Conservation (phyloP, 192 early-diverging fungal species). For the Coemansia sp. region DNA sequence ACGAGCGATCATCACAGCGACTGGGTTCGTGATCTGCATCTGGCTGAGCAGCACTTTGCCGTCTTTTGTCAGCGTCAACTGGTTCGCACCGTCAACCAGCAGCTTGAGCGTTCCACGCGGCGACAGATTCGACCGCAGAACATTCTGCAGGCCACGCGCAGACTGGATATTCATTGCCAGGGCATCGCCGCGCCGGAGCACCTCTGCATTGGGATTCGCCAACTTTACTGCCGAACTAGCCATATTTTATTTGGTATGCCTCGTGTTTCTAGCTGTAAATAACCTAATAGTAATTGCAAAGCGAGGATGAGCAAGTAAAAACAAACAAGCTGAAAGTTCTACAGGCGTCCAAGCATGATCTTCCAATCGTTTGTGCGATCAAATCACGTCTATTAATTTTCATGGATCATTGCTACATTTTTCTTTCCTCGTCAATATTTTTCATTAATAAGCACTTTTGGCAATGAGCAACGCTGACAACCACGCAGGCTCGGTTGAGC, state of each 20-base stretch:
- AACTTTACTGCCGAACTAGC: conserved; percentile 79
- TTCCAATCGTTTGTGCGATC: not conserved
- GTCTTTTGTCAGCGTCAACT: conserved; percentile 97
- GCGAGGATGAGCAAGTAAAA: not conserved
- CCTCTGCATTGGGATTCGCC: conserved; percentile 98
- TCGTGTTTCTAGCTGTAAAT: not conserved
- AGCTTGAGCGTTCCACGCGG: conserved; percentile 99
- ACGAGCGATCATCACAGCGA: conserved; percentile 98
- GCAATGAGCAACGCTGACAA: conserved; percentile 50
- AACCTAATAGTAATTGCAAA: no score
- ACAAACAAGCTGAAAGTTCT: not conserved
- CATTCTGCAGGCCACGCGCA: conserved; percentile 93
- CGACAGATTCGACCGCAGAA: conserved; percentile 93
- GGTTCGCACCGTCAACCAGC: conserved; percentile 95
- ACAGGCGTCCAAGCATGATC: no score
- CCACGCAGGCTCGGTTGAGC: conserved; percentile 49
- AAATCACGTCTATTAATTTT: conserved; percentile 9
- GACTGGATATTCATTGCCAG: conserved; percentile 95
- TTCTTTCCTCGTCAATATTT: conserved; percentile 11
- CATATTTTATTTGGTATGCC: conserved; percentile 16
- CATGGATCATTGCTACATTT: not conserved
- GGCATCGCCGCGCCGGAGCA: conserved; percentile 96
- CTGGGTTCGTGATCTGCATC: conserved; percentile 99
- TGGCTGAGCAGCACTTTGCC: conserved; percentile 97
- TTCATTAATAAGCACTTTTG: not conserved